Evolutionary conservation across 2,329 filamentous ascomycete species (phyloP).

Genomic region (Lachnellula arida): DNA sequence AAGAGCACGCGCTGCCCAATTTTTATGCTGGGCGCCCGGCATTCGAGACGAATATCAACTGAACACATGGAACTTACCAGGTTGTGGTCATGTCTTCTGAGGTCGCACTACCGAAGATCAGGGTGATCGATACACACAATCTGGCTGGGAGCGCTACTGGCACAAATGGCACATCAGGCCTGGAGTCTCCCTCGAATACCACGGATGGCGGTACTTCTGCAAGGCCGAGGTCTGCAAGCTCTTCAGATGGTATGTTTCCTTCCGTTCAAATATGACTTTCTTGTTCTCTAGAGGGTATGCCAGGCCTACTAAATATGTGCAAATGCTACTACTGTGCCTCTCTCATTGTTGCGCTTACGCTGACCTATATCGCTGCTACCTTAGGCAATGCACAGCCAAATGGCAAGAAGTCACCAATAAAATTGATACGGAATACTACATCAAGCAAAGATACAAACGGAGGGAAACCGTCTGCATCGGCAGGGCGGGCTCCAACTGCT

Average conservation of each 20-base stretch:
- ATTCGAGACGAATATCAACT: constrained; percentile 8
- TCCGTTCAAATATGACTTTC: constrained; percentile 1
- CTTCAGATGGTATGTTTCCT: constrained; percentile 29
- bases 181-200: constrained; percentile 26
- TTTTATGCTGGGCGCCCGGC: background rate
- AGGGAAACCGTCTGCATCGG: constrained; percentile 14
- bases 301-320: constrained; percentile 7
- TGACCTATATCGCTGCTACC: constrained; percentile 14
- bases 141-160: constrained; percentile 18
- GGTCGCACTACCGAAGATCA: constrained; percentile 28
- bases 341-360: constrained; percentile 18
- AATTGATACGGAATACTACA: constrained; percentile 23
- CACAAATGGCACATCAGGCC: constrained; percentile 13
- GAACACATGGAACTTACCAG: constrained; percentile 23
- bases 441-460: constrained; percentile 22
- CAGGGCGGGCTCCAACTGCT: constrained; percentile 33
- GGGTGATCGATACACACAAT: constrained; percentile 26
- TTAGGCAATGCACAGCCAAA: constrained; percentile 25
- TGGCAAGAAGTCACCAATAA: constrained; percentile 26
- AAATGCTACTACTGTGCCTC: constrained; percentile 17
- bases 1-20: constrained; percentile 7
- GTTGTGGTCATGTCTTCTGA: constrained; percentile 28
- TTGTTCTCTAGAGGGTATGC: background rate
- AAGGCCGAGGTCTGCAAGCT: constrained; percentile 27
- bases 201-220: constrained; percentile 25